Evolutionary conservation across 1,139 yeast genomes (phyloP), one percentile per base, ranked within the genome.

Genomic region (Chernovozyma aurita): DNA sequence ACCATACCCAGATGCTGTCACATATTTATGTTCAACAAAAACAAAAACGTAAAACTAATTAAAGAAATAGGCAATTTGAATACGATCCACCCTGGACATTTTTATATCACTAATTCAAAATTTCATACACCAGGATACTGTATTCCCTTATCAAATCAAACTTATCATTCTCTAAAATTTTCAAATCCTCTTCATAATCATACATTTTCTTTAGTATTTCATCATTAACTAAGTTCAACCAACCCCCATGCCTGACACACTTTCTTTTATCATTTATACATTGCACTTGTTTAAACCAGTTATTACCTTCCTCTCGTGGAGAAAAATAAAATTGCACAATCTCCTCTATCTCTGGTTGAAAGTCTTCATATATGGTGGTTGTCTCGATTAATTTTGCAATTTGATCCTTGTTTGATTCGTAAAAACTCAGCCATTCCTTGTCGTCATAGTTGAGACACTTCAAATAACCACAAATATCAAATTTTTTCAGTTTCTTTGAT

Each of bases 191-290:
- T 12, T 50, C 52, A 11, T 65, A 52, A 36, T 65, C 62, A 3
- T 47, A 46, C 21, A 59, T 55, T 22, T 56, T 44, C 28, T 60
- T 65, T 15, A 59, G 52, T 12, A 71, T 47, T 37, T 69, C 69
- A 41, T 80, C 85, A 18, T 60, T 54, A 13, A 70, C 50, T 36
- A 85, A 70, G 32, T 63, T 62, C 54, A 67, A 70, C 95, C 95
- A 85, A 0, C 83, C 80, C 33, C 67, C 65, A 49, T 85, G 95
- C 34, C 77, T 71, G 4, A 57, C 55, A 53, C 95, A 85, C 48
- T 80, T 81, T 35, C 79, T 69, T 43, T 75, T 76, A 36, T 84
- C 92, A n/a, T 62, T 58, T 13, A 77, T 50, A 51, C 95, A 85
- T 3, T 78, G 45, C 35, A 40, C 47, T 38, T 45, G 53, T 14